Base-by-base conservation (phyloP, 768 basidiomycete species). In the Pleurotus citrinopileatus region DNA sequence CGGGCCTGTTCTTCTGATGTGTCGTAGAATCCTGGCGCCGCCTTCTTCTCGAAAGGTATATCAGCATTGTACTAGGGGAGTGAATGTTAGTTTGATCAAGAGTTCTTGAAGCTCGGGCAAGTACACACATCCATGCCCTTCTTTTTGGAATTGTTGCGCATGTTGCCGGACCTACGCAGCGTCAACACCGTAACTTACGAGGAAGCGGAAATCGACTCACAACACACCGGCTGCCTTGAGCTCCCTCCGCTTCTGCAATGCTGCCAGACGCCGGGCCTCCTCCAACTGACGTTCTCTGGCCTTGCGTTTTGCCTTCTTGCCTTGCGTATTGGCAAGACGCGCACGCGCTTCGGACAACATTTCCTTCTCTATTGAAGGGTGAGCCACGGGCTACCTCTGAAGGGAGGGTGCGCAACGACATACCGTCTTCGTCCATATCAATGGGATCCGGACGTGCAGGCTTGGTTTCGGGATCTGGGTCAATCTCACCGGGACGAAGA, bases 401-500 rank as follows among this genome's bases (percentile, higher is more conserved):
- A 4, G 28, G 15, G 28, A 46, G 3, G 48, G 27, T 19, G 40
- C 23, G 47, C n/a, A 42, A 13, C 19, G 10, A 73, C 81, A 55
- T 59, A 89, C 92, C 95, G 65, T 98, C 97, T 73, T 99, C 97
- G 66, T 99, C 97, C 97, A 99, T 99, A 72, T 99, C 97, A 61
- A 98, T 98, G 4, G 97, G 97, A 74, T 99, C 97, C 4, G 97
- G 97, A 23, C 97, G 83, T 9, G 97, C 97, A 44, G 97, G 94
- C 65, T 98, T 95, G 8, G 95, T 97, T 71, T 99, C 97, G 12
- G 97, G 97, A 72, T 99, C 95, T 4, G 96, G 95, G 69, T 99
- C 97, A 55, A 99, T 96, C 72, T 98, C 97, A 40, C 97, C 97
- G 6, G 97, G 94, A 46, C 94, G 79, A 57, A 99, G 73, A 57